These are phyloP conservation scores for Hylodesmum podocarpum DNA, from an alignment of 306 rosid species.

Conservation along the genomic window DNA sequence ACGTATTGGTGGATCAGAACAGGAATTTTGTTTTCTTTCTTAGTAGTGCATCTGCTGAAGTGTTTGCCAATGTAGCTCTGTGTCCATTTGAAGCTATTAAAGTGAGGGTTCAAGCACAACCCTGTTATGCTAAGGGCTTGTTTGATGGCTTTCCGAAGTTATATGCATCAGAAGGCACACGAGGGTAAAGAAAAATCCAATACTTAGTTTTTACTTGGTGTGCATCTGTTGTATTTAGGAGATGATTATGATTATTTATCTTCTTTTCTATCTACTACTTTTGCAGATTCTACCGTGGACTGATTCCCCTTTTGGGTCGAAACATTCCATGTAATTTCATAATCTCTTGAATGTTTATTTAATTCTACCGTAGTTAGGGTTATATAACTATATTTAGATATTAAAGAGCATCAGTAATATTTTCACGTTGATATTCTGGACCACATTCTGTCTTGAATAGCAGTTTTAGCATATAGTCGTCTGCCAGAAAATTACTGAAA, in stretches of 20 bases:
- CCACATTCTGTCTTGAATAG: neutral
- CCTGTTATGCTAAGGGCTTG: conserved; percentile 49
- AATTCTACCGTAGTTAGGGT: conserved; percentile 13
- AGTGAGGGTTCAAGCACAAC: conserved; percentile 65
- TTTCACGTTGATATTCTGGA: neutral
- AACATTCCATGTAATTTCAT: conserved; percentile 61
- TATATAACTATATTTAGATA: neutral
- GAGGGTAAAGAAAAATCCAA: conserved; percentile 39
- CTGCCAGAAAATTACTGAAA: neutral
- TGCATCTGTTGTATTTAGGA: conserved; percentile 10
- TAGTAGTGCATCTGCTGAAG: conserved; percentile 63
- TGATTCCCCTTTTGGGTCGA: conserved; percentile 63
- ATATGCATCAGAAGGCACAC: conserved; percentile 55
- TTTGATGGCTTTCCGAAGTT: conserved; percentile 59
- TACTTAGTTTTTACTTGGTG: conserved; percentile 13
- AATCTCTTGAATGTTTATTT: conserved; percentile 25
- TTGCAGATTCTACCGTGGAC: conserved; percentile 71
- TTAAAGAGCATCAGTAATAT: neutral
- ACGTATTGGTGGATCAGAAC: conserved; percentile 39
- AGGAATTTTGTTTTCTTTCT: conserved; percentile 47
- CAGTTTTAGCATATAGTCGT: neutral
- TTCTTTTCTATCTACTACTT: conserved; percentile 14
- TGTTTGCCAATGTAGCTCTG: conserved; percentile 57
- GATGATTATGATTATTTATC: conserved; percentile 26
- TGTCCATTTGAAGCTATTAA: conserved; percentile 65